A percentile compares a stretch with the other conserved stretches of the same genome.
These are phyloP conservation scores for Starmerella geochares DNA, from an alignment of 805 yeast species.

Conservation along the genomic window DNA sequence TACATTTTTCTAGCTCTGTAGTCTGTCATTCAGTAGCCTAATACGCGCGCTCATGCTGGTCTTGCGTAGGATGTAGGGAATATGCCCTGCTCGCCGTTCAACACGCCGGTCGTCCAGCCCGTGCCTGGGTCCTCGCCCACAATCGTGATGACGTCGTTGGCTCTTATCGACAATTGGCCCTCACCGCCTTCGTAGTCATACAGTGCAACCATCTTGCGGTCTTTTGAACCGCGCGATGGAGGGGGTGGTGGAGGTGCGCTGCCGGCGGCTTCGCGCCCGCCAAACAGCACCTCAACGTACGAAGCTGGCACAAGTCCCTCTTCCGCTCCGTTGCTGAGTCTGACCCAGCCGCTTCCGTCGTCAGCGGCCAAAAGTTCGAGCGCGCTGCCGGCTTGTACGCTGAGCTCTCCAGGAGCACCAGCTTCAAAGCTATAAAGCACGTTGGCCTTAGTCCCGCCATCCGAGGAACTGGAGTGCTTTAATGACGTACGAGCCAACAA, in stretches of 20 bases:
- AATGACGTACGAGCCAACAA: constrained; percentile 24
- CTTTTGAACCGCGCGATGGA: constrained; percentile 44
- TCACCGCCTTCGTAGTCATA: constrained; percentile 67
- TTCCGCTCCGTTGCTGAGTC: constrained; percentile 43
- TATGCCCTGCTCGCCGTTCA: constrained; percentile 53
- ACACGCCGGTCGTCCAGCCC: constrained; percentile 94
- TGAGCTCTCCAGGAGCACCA: constrained; percentile 64
- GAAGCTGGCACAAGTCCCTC: constrained; percentile 79
- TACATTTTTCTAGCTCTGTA: neutral
- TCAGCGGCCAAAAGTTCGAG: constrained; percentile 54
- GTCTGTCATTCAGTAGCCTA: neutral
- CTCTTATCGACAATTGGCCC: constrained; percentile 61
- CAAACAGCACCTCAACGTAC: constrained; percentile 46
- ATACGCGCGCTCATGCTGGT: constrained; percentile 3
- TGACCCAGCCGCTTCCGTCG: constrained; percentile 91
- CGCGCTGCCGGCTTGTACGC: constrained; percentile 50
- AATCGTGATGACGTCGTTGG: constrained; percentile 65
- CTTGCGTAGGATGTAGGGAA: constrained; percentile 69
- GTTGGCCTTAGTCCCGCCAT: constrained; percentile 17
- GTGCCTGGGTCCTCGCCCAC: constrained; percentile 57
- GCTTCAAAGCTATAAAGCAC: constrained; percentile 52
- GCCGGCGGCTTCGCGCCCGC: constrained; percentile 12
- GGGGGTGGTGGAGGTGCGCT: constrained; percentile 55
- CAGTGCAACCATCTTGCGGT: constrained; percentile 40
- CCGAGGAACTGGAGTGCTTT: constrained; percentile 18